phyloP scores from a whole-genome alignment of 768 basidiomycete species.

The Kwoniella mangroviensis region DNA sequence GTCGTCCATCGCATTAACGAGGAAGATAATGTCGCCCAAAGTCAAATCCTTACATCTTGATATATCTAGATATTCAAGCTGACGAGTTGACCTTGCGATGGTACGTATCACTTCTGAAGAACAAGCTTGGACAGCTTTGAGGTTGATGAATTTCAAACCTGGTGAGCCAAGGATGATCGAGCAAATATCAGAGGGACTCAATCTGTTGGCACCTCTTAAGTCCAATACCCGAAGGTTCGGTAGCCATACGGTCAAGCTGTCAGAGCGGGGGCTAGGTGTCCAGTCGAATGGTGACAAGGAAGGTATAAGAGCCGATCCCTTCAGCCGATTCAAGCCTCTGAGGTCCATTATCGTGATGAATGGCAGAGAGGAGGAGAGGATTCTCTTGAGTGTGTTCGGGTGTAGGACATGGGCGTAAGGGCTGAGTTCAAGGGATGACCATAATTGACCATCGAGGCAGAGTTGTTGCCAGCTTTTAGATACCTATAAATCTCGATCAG shows the following conservation, averaged over 20 bases:
- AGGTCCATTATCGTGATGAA: constrained; percentile 34
- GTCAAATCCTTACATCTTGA: constrained; percentile 73
- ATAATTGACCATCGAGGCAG: constrained; percentile 50
- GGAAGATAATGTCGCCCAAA: constrained; percentile 49
- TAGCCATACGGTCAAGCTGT: constrained; percentile 11
- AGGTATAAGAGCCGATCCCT: constrained; percentile 5
- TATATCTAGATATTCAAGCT: constrained; percentile 69
- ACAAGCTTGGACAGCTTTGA: constrained; percentile 73
- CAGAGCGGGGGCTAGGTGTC: not conserved
- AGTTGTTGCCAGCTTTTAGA: constrained; percentile 43
- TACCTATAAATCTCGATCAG: constrained; percentile 29
- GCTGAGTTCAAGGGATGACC: constrained; percentile 32
- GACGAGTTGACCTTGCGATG: constrained; percentile 66
- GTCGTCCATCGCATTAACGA: constrained; percentile 60
- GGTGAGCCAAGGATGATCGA: constrained; percentile 72
- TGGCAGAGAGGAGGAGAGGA: constrained; percentile 21
- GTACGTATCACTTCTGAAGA: constrained; percentile 75
- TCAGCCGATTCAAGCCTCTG: constrained; percentile 33
- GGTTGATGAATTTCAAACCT: constrained; percentile 64
- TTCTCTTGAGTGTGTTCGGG: constrained; percentile 26
- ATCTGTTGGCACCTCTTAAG: constrained; percentile 70
- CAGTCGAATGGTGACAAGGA: constrained; percentile 10
- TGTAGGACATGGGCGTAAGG: constrained; percentile 30
- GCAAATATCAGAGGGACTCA: constrained; percentile 73
- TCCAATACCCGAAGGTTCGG: constrained; percentile 72